A percentile compares a stretch with the other conserved stretches of the same genome.
Evolutionary conservation across 1,284 basidiomycete genomes (phyloP).

Genomic region (Ustilago trichophora): DNA sequence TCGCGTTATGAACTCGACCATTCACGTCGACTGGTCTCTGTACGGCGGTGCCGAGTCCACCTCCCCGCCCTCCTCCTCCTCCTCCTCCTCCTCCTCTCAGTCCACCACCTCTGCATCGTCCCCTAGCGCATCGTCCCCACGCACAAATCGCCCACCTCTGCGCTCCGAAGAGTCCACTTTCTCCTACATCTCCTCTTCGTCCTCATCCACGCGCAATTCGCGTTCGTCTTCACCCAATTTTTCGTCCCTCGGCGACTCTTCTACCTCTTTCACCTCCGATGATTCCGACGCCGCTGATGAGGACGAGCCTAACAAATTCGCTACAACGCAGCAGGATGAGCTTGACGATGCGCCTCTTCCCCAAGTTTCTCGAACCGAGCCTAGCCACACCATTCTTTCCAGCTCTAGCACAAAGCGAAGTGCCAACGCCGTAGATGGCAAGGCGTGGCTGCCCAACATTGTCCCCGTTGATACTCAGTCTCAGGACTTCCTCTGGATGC

Average conservation of each 20-base stretch:
- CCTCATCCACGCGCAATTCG: constrained; percentile 21
- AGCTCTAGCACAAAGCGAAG: not conserved
- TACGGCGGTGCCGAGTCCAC: constrained; percentile 61
- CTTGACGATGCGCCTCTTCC: constrained; percentile 4
- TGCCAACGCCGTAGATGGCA: constrained; percentile 18
- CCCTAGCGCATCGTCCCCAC: no score
- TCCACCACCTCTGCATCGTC: constrained; percentile 9
- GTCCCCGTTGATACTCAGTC: constrained; percentile 50
- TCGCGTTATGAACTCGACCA: constrained; percentile 41
- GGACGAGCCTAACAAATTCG: not conserved
- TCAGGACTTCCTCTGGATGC: constrained; percentile 78
- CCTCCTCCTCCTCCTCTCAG: no score
- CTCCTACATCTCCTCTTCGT: constrained; percentile 7
- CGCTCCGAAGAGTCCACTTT: not conserved
- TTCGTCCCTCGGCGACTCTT: constrained; percentile 15
- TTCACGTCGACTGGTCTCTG: constrained; percentile 64
- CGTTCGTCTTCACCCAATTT: constrained; percentile 24
- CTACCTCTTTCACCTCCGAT: constrained; percentile 29
- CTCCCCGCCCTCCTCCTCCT: no score
- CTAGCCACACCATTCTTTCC: not conserved
- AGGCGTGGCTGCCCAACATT: constrained; percentile 62
- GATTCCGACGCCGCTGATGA: constrained; percentile 11
- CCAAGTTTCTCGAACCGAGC: not conserved
- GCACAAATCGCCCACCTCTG: no score
- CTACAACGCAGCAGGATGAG: constrained; percentile 7